A percentile compares a stretch with the other conserved stretches of the same genome.
Evolutionary conservation across 169 alveolate genomes (phyloP).

Genomic region (Cryptosporidium parvum): DNA sequence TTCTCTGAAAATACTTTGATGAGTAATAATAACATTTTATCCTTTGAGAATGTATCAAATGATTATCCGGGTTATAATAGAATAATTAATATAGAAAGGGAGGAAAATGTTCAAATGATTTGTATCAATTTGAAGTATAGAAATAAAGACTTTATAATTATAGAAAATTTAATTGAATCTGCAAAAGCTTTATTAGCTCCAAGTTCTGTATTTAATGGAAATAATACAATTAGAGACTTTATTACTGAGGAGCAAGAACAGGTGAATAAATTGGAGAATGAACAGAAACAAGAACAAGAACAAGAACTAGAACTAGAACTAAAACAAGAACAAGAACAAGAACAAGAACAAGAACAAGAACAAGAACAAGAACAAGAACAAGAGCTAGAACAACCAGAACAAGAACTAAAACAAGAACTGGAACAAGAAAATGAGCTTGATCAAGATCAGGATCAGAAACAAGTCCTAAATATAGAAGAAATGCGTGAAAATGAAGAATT

Average conservation of each 20-base stretch:
- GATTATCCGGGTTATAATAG: slow-evolving; percentile 14
- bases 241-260: background rate
- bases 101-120: slow-evolving; percentile 27
- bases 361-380: background rate
- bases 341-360: background rate
- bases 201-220: slow-evolving; percentile 16
- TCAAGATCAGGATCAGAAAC: too few species aligned
- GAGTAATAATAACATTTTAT: slow-evolving; percentile 30
- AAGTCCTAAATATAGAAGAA: background rate
- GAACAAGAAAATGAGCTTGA: background rate
- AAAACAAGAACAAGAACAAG: too few species aligned
- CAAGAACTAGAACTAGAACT: background rate
- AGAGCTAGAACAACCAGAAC: background rate
- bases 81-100: slow-evolving; percentile 39
- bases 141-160: slow-evolving; percentile 24
- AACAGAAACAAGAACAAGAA: background rate
- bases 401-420: background rate
- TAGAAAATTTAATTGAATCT: slow-evolving; percentile 21
- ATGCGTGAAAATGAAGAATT: background rate
- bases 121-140: slow-evolving; percentile 30
- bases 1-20: background rate
- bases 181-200: background rate
- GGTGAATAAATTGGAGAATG: background rate
- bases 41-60: background rate
- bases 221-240: slow-evolving; percentile 38